Conservation (phyloP, 176 grass and related monocot genomes). For the Triticum timopheevii region DNA sequence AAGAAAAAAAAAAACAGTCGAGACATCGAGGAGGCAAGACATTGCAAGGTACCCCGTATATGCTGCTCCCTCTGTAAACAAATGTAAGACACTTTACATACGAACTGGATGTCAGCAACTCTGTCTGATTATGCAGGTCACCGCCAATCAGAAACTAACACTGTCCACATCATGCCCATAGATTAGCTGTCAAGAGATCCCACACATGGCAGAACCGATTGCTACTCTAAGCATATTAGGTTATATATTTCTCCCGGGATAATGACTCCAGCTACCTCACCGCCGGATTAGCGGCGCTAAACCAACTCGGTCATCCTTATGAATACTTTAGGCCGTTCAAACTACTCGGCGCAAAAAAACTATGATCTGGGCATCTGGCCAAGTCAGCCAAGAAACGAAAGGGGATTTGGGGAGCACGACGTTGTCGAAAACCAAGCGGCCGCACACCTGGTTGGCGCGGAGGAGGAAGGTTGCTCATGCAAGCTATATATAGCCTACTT, state of each 20-base stretch:
- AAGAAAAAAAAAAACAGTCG: no score
- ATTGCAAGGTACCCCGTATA: no score
- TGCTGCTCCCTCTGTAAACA: no score
- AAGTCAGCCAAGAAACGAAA: slow-evolving; percentile 17
- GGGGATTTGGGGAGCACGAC: neutral
- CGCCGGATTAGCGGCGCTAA: neutral
- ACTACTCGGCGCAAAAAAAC: no score
- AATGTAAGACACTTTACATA: no score
- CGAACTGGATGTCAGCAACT: neutral
- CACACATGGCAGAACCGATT: neutral
- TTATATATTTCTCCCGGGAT: slow-evolving; percentile 8
- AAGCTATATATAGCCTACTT: slow-evolving; percentile 43
- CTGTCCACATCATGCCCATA: neutral
- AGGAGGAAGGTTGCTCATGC: neutral
- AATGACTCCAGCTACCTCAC: slow-evolving; percentile 13
- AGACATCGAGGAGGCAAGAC: no score
- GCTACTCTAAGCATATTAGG: neutral
- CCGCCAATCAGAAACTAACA: slow-evolving; percentile 5
- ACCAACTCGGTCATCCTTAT: neutral
- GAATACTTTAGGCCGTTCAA: slow-evolving; percentile 10
- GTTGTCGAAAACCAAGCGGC: neutral
- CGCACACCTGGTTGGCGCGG: slow-evolving; percentile 32
- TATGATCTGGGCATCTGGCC: neutral
- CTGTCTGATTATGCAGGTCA: neutral
- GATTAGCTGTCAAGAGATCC: slow-evolving; percentile 18